phyloP scores from a whole-genome alignment of 1,139 yeast species.

The Saccharomycopsis crataegensis region DNA sequence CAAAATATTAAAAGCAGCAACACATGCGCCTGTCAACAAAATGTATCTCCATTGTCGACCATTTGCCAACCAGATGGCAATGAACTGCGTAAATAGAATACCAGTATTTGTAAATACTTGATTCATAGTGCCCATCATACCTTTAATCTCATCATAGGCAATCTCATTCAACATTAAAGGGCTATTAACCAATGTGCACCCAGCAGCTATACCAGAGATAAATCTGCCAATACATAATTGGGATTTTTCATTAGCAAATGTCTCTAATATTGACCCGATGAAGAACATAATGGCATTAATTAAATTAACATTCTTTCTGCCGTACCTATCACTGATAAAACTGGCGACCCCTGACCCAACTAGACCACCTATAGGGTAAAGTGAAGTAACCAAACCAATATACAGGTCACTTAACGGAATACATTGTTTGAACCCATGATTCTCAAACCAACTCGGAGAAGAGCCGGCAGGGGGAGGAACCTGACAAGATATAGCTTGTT shows the following conservation, averaged over 20 bases:
- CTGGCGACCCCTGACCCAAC: constrained; percentile 73
- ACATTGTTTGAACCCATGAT: constrained; percentile 37
- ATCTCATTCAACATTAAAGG: constrained; percentile 79
- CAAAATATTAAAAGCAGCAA: constrained; percentile 46
- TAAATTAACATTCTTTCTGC: constrained; percentile 54
- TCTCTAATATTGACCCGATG: constrained; percentile 63
- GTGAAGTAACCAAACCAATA: constrained; percentile 74
- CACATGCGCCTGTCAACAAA: constrained; percentile 47
- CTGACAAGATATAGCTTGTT: constrained; percentile 48
- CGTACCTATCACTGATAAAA: constrained; percentile 54
- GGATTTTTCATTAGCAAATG: constrained; percentile 38
- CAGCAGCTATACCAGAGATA: constrained; percentile 79
- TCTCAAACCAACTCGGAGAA: constrained; percentile 25
- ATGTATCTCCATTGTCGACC: constrained; percentile 66
- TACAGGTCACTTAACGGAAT: constrained; percentile 58
- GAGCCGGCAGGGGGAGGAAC: constrained; percentile 27
- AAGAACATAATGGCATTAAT: constrained; percentile 49
- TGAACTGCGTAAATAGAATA: constrained; percentile 65
- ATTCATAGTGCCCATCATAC: constrained; percentile 79
- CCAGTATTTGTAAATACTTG: constrained; percentile 84
- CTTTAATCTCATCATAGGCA: constrained; percentile 60
- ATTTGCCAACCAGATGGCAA: constrained; percentile 67
- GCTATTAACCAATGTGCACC: constrained; percentile 79
- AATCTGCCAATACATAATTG: constrained; percentile 60
- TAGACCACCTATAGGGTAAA: constrained; percentile 82